Evolutionary conservation across 148 eudicot genomes (phyloP), one percentile per base, ranked within the genome.

Genomic region (Tetragonia tetragonoides): DNA sequence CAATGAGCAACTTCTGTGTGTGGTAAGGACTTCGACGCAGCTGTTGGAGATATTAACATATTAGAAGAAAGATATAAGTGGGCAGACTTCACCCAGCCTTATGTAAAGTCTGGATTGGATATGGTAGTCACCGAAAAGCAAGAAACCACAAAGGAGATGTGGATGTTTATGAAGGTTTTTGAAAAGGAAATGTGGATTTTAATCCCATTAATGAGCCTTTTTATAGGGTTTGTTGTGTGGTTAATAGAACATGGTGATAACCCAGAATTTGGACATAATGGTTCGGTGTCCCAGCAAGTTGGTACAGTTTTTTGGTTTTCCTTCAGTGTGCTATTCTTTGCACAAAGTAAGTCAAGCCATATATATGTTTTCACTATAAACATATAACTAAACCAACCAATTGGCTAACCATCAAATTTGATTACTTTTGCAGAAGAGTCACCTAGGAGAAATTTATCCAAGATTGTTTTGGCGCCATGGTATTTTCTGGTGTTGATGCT

Each of bases 291-390:
- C 28, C 47, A 82, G 20, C 75, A 74, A n/a, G 39, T 77, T 62
- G 78, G 76, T 18, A 77, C 77, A 17, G 42, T 84, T 17, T 65
- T 87, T 24, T 82, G 87, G 89, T 85, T 87, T 53, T 82, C 89
- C 42, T 75, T 87, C 71, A 80, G 81, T 16, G 61, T 84, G 37
- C 49, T 84, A 18, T 84, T 85, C 75, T 80, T 86, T 65, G 83
- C 84, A 57, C 87, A 84, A 62, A 80, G 89, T 80, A 86, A 80
- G 65, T 18, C 3, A 28, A 28, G 34, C 34, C 34, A 28, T 28
- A 28, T 28, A 28, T 28, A 28, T 28, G 34, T 28, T 0, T 28
- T 28, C 34, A 28, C 34, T 28, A 28, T 28, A 28, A 28, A 28
- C 34, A 28, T 46, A 5, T 1, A 46, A 46, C 49, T 46, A 46